phyloP scores from a whole-genome alignment of 2,329 filamentous ascomycete genomes.

The Pseudogymnoascus sp. region DNA sequence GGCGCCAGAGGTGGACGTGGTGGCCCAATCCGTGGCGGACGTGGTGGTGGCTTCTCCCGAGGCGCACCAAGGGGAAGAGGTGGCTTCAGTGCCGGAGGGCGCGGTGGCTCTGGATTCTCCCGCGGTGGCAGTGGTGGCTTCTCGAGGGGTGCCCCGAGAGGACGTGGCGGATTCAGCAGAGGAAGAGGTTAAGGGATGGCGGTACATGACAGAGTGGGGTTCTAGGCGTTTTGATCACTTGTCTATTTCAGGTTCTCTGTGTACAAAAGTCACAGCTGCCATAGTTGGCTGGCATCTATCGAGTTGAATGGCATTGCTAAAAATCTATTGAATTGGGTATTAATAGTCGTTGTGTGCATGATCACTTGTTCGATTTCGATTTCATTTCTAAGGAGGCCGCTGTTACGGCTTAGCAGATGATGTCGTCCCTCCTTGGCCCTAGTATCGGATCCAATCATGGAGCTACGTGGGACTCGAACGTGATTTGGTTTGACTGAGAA shows the following conservation, averaged over 20 bases:
- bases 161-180: slow-evolving; percentile 28
- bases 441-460: neutral
- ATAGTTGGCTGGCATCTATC: slow-evolving; percentile 10
- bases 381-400: neutral
- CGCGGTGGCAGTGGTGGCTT: slow-evolving; percentile 32
- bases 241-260: slow-evolving; percentile 12
- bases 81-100: slow-evolving; percentile 36
- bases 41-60: slow-evolving; percentile 33
- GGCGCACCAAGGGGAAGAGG: slow-evolving; percentile 48
- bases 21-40: slow-evolving; percentile 36
- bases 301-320: slow-evolving; percentile 5
- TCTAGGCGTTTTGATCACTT: slow-evolving; percentile 11
- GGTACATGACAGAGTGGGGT: neutral
- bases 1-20: slow-evolving; percentile 47
- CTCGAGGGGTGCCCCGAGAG: slow-evolving; percentile 19
- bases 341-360: slow-evolving; percentile 2
- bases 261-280: slow-evolving; percentile 11
- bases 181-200: slow-evolving; percentile 19
- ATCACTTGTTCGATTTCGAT: neutral
- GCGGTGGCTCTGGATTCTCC: slow-evolving; percentile 36
- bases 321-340: slow-evolving; percentile 10
- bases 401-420: neutral
- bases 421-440: neutral
- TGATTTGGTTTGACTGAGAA: neutral
- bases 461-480: neutral